Evolutionary conservation across 23 red algal genomes (phyloP), one percentile per base, ranked within the genome.

Genomic region (Cyanidioschyzon merolae): DNA sequence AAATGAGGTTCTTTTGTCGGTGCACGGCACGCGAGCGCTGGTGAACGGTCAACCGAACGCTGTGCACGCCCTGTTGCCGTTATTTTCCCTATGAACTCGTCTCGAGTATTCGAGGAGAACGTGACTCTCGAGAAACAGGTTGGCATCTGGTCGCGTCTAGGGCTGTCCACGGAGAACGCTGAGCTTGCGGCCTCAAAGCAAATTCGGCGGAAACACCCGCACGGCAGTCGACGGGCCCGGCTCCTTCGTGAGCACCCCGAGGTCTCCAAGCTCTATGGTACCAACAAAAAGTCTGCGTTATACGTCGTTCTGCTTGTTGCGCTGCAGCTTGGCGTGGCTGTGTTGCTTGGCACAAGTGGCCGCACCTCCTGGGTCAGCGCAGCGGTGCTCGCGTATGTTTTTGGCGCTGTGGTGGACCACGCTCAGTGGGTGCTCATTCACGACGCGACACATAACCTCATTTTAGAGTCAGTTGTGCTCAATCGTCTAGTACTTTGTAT

Each of bases 351-450:
- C 12, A 27, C 12, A 3, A 7, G 63, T 71, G 30, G 39, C 12
- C 74, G 37, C 35, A 15, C 83, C 35, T 84, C 88, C 0, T 40
- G 80, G 37, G 90, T 76, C 75, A 38, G 67, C 26, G 38, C 59
- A 40, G 29, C 91, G 3, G 0, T 85, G 0, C 54, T 89, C 15
- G 85, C 88, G 30, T 98, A 98, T 67, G 82, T 74, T 1, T 58
- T 98, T 25, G 94, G 88, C 31, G 94, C 94, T 12, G 85, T 92
- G 1, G 80, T 89, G 15, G 94, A 98, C 79, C 94, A 98, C 77
- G 87, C 94, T 1, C 59, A 91, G 39, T 98, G 85, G 85, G 94
- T 98, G n/a, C 75, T 98, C 32, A 91, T 98, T 75, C 94, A 98
- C 68, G 94, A 98, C 83, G 94, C 94, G 34, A 91, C 94, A 0